These are phyloP conservation scores for Talaromyces verruculosus DNA, from an alignment of 2,329 filamentous ascomycete species.

Conservation along the genomic window DNA sequence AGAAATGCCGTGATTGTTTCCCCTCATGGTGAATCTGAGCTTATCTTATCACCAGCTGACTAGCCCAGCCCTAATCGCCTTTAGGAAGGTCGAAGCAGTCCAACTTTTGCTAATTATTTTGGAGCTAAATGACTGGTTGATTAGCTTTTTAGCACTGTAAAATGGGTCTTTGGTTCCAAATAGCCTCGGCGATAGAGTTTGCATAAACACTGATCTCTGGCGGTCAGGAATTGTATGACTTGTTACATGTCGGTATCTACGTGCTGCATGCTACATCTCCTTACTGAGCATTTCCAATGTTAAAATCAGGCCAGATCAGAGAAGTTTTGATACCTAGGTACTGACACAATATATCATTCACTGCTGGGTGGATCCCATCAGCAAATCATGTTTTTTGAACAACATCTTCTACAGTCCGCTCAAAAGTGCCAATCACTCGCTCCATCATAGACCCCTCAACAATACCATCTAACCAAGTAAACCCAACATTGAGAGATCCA, in stretches of 20 bases:
- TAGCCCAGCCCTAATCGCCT: constrained; percentile 4
- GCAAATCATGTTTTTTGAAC: not conserved
- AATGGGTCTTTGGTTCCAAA: not conserved
- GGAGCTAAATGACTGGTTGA: not conserved
- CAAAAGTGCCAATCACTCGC: not conserved
- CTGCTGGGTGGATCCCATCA: not conserved
- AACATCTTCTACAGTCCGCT: not conserved
- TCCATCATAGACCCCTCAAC: not conserved
- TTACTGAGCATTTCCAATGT: not conserved
- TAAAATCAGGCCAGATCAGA: too few relatives aligned
- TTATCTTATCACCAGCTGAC: constrained; percentile 16
- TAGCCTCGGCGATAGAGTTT: not conserved
- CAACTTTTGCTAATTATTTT: not conserved
- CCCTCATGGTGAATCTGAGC: constrained; percentile 5
- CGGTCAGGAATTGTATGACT: not conserved
- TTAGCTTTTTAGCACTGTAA: not conserved
- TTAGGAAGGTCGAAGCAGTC: constrained; percentile 14
- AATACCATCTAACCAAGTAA: constrained; percentile 12
- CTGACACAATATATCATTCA: not conserved
- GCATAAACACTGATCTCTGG: not conserved
- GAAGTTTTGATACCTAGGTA: too few relatives aligned
- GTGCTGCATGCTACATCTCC: not conserved
- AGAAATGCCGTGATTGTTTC: constrained; percentile 10
- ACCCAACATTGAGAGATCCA: constrained; percentile 5
- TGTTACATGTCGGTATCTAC: not conserved